phyloP scores from a whole-genome alignment of 2,329 filamentous ascomycete genomes.

The Fusarium brachygibbosum region DNA sequence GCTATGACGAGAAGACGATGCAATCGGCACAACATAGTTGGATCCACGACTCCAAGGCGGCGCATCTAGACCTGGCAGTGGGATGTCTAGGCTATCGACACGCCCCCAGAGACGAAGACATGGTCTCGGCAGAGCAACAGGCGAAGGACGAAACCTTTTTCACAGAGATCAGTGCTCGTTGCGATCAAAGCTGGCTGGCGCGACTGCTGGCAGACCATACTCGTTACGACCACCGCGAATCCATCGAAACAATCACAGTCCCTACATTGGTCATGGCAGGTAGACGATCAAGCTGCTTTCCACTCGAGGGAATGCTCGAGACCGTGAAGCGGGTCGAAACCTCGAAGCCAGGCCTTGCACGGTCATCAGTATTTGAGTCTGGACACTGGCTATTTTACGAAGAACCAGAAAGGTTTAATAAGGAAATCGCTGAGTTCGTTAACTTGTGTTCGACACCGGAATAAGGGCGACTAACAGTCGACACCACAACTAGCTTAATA shows the following conservation, averaged over 20 bases:
- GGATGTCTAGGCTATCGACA: slow-evolving; percentile 47
- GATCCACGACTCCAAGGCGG: slow-evolving; percentile 42
- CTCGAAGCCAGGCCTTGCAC: slow-evolving; percentile 38
- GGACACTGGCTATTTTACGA: slow-evolving; percentile 50
- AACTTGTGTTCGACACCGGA: slow-evolving; percentile 22
- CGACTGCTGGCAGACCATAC: slow-evolving; percentile 48
- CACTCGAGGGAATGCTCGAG: slow-evolving; percentile 48
- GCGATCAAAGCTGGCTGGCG: slow-evolving; percentile 47
- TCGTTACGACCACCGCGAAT: slow-evolving; percentile 48
- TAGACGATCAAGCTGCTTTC: slow-evolving; percentile 46
- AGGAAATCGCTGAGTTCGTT: slow-evolving; percentile 44
- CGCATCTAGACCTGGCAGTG: slow-evolving; percentile 45
- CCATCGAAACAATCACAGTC: slow-evolving; percentile 44
- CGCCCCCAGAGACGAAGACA: slow-evolving; percentile 40
- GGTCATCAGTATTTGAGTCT: slow-evolving; percentile 43
- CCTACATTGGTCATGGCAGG: slow-evolving; percentile 49
- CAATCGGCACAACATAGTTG: slow-evolving; percentile 44
- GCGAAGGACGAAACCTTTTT: slow-evolving; percentile 46
- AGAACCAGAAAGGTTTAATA: slow-evolving; percentile 46
- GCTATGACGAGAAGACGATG: slow-evolving; percentile 46
- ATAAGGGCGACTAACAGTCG: neutral
- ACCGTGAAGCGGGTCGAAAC: slow-evolving; percentile 44
- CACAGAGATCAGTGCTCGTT: slow-evolving; percentile 46
- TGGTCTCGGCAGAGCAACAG: slow-evolving; percentile 41
- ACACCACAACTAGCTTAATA: neutral